phyloP scores from a whole-genome alignment of 805 yeast genomes.

The Barnettozyma pratensis region DNA sequence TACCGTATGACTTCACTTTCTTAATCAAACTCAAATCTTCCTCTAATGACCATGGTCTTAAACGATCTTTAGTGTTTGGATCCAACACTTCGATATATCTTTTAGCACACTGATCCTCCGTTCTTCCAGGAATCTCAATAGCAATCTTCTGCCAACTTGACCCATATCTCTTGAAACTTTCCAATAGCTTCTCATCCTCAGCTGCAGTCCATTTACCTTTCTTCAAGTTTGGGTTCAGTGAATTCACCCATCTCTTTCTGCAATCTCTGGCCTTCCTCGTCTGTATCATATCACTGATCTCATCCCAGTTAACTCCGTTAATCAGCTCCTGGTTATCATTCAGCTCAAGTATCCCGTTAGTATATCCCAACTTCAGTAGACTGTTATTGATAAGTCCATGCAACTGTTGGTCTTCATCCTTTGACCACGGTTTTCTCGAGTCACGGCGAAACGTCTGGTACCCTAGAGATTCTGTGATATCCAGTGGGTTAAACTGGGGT shows the following conservation, averaged over 20 bases:
- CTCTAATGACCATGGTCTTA: slow-evolving; percentile 71
- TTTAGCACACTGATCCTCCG: slow-evolving; percentile 94
- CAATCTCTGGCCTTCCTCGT: slow-evolving; percentile 75
- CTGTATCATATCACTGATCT: slow-evolving; percentile 42
- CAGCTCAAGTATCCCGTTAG: slow-evolving; percentile 29
- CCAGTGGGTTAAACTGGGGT: slow-evolving; percentile 34
- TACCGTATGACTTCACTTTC: slow-evolving; percentile 67
- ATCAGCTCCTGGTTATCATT: slow-evolving; percentile 23
- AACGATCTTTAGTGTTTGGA: slow-evolving; percentile 70
- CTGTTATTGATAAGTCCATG: slow-evolving; percentile 36
- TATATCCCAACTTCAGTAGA: slow-evolving; percentile 29
- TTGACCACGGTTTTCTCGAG: slow-evolving; percentile 66
- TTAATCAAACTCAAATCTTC: slow-evolving; percentile 72
- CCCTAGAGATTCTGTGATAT: slow-evolving; percentile 66
- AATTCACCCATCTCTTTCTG: slow-evolving; percentile 81
- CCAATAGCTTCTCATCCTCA: slow-evolving; percentile 64
- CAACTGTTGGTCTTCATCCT: slow-evolving; percentile 63
- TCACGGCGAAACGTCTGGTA: slow-evolving; percentile 65
- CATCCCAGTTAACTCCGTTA: slow-evolving; percentile 54
- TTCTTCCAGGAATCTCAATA: slow-evolving; percentile 70
- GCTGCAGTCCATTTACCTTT: slow-evolving; percentile 85
- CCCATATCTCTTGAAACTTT: slow-evolving; percentile 65
- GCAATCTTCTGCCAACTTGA: slow-evolving; percentile 86
- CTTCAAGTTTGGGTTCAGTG: slow-evolving; percentile 74
- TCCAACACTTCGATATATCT: slow-evolving; percentile 84